Base-by-base conservation (phyloP, 352 stramenopile genomes). In the Phytophthora pseudosyringae region DNA sequence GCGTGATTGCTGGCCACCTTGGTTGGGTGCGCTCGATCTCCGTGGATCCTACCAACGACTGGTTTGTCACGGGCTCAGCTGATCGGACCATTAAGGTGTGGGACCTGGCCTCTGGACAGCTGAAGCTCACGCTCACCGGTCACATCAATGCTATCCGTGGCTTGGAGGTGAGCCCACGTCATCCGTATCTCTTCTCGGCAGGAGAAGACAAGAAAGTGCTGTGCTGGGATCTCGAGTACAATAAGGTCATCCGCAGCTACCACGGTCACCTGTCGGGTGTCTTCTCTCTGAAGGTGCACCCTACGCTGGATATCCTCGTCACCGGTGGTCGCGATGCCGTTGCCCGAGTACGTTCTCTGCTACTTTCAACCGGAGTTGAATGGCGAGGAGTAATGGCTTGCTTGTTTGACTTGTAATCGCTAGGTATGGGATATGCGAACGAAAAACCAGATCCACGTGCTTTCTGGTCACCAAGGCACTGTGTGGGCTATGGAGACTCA, bases 201-300 rank as follows among this genome's bases (percentile, higher is more conserved):
- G 97, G 86, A n/a, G 97, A 99, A 83, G 98, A 99, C 80, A 99
- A 99, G 72, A 98, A 98, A 85, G 97, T 99, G 32, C 90, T 98
- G 39, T 97, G 88, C 79, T 99, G 98, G 98, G 98, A 99, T 78
- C 81, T 99, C 48, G 97, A 99, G 86, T 98, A 97, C 67, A 99
- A 99, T 79, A 98, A 99, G 76, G 97, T 99, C 29, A 98, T 99
- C 58, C 90, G 98, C 8, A 98, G 98, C 81, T 99, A 99, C 81
- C 98, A 99, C 73, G 98, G 98, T n/a, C 98, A 99, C 70, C 79
- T 99, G n/a, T 98, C 83, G 21, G 97, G 97, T 11, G 97, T 99
- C 8, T 99, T 99, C 80, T 97, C 80, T 40, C 75, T 99, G 15
- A 97, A 97, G 44, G 64, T 99, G 39, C 98, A 99, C 78, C 98